phyloP scores from a whole-genome alignment of 768 basidiomycete species.

The Boletus coccyginus region DNA sequence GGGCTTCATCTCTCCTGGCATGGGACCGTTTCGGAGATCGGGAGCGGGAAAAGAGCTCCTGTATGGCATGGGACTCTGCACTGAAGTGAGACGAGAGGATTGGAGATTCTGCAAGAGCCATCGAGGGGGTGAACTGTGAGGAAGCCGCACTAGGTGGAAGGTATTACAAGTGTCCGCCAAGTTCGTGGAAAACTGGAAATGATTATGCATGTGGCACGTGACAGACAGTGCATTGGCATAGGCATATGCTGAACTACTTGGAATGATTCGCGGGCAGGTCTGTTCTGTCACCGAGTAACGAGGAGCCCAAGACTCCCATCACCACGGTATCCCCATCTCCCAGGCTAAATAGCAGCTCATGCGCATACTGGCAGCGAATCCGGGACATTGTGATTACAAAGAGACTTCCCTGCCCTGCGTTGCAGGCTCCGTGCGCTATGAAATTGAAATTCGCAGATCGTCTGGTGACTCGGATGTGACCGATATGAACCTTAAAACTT shows the following conservation, averaged over 20 bases:
- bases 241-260: no score
- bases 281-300: background rate
- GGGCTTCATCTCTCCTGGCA: slow-evolving; percentile 63
- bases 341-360: background rate
- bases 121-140: background rate
- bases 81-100: slow-evolving; percentile 26
- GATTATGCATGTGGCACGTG: slow-evolving; percentile 2
- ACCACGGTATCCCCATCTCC: background rate
- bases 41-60: slow-evolving; percentile 64
- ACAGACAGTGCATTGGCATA: background rate
- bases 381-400: background rate
- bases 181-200: background rate
- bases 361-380: no score
- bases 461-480: background rate
- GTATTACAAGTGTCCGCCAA: background rate
- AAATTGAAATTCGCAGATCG: background rate
- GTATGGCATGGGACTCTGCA: slow-evolving; percentile 52
- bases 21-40: slow-evolving; percentile 36
- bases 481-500: background rate
- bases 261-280: background rate
- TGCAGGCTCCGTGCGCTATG: background rate
- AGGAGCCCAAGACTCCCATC: no score
- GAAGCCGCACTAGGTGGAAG: background rate
- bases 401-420: background rate
- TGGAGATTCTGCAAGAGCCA: slow-evolving; percentile 32